These are phyloP conservation scores for Poteriospumella lacustris DNA, from an alignment of 108 stramenopile species.

Conservation along the genomic window DNA sequence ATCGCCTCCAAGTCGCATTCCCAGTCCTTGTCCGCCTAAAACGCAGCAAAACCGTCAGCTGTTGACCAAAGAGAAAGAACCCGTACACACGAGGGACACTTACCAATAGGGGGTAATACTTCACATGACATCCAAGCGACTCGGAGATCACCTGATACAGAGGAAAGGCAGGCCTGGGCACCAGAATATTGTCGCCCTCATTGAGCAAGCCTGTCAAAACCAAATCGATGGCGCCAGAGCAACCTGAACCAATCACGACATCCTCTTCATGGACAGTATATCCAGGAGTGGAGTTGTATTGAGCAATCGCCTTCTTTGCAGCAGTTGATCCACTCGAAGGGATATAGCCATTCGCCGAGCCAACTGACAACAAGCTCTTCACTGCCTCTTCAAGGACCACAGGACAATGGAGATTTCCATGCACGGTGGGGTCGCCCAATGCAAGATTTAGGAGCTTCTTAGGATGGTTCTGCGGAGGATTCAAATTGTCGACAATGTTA, in stretches of 20 bases:
- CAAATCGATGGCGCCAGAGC: conserved; percentile 77
- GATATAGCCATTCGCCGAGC: conserved; percentile 59
- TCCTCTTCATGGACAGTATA: conserved; percentile 58
- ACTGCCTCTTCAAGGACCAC: conserved; percentile 58
- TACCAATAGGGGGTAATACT: conserved; percentile 67
- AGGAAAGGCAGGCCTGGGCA: conserved; percentile 82
- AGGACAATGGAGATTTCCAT: conserved; percentile 61
- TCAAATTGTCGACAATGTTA: conserved; percentile 70
- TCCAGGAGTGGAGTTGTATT: conserved; percentile 1
- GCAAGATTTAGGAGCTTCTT: conserved; percentile 57
- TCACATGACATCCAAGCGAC: conserved; percentile 68
- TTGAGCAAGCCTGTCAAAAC: conserved; percentile 66
- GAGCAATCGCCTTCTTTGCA: conserved; percentile 72
- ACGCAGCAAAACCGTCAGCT: too few species aligned
- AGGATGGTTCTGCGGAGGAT: conserved; percentile 51
- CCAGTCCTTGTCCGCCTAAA: conserved; percentile 66
- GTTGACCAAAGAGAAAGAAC: too few species aligned
- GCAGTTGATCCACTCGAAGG: conserved; percentile 65
- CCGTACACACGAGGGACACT: too few species aligned
- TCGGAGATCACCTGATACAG: conserved; percentile 80
- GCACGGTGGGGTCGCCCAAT: conserved; percentile 69
- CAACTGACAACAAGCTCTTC: conserved; percentile 38
- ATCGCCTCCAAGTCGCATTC: conserved; percentile 74
- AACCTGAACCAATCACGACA: conserved; percentile 80
- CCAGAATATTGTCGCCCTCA: conserved; percentile 64